A percentile compares a stretch with the other conserved stretches of the same genome.
These are phyloP conservation scores for Picochlorum costavermella DNA, from an alignment of 139 green algal genomes.

Conservation along the genomic window DNA sequence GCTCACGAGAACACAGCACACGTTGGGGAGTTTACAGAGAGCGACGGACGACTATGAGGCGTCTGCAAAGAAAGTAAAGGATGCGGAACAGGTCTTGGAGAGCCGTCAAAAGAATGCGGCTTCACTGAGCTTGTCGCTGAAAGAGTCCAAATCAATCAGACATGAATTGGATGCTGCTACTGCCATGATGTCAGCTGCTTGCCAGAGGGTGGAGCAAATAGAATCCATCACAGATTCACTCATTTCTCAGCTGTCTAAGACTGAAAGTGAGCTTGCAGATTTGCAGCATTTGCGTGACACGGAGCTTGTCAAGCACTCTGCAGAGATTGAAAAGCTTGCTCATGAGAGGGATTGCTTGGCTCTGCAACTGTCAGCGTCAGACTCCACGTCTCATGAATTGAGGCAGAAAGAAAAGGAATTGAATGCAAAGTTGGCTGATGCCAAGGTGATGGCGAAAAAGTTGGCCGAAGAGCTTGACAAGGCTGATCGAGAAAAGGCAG, in stretches of 20 bases:
- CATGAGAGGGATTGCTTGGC: background rate
- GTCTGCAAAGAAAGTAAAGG: conserved; percentile 16
- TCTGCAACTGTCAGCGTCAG: background rate
- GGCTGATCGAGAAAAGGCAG: background rate
- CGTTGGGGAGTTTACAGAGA: conserved; percentile 1
- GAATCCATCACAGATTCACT: conserved; percentile 13
- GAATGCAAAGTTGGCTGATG: background rate
- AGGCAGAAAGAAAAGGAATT: background rate
- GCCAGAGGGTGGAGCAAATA: conserved; percentile 23
- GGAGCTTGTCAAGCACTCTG: background rate
- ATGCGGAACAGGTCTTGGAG: background rate
- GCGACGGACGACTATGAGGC: conserved; percentile 3
- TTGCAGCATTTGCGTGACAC: background rate
- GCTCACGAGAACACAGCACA: conserved; percentile 6
- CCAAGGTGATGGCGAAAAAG: background rate
- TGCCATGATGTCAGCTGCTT: conserved; percentile 18
- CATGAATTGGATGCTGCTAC: conserved; percentile 17
- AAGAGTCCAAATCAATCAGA: conserved; percentile 2
- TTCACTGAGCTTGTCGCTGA: background rate
- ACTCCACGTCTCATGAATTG: background rate
- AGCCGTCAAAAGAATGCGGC: background rate
- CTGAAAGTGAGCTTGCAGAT: conserved; percentile 5
- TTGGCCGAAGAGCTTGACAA: background rate
- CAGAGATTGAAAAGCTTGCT: background rate
- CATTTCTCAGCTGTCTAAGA: background rate